These are phyloP conservation scores for Colletotrichum paranaense DNA, from an alignment of 2,329 filamentous ascomycete genomes.

Conservation along the genomic window DNA sequence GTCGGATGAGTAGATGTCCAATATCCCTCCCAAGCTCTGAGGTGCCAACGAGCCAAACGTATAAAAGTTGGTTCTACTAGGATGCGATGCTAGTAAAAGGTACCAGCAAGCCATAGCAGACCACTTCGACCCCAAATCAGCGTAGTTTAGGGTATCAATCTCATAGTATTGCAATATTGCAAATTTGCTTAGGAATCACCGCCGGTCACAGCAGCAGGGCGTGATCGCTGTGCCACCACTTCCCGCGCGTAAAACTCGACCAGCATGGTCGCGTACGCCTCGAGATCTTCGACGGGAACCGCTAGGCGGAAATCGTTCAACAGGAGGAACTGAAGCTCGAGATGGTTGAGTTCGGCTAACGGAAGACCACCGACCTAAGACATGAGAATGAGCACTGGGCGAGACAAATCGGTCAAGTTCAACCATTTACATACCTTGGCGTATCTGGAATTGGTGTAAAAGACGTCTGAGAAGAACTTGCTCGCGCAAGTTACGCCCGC, in stretches of 20 bases:
- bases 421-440: conserved; percentile 79
- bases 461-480: conserved; percentile 99
- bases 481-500: conserved; percentile 97
- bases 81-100: conserved; percentile 1
- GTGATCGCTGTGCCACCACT: conserved; percentile 66
- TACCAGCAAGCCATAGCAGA: background rate
- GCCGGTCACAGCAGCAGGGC: conserved; percentile 15
- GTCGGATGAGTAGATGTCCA: background rate
- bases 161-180: conserved; percentile 25
- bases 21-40: background rate
- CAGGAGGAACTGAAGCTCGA: conserved; percentile 94
- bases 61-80: background rate
- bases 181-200: conserved; percentile 21
- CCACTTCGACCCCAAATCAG: conserved; percentile 1
- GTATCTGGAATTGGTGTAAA: conserved; percentile 99
- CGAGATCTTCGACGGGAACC: conserved; percentile 92
- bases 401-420: no score
- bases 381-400: background rate
- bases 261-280: conserved; percentile 97
- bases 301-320: conserved; percentile 96
- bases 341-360: conserved; percentile 90
- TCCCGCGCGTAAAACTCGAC: conserved; percentile 98
- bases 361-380: conserved; percentile 92
- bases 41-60: background rate
- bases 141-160: conserved; percentile 37